A percentile compares a stretch with the other conserved stretches of the same genome.
Conservation (phyloP, 768 basidiomycete genomes). For the Floccularia luteovirens region DNA sequence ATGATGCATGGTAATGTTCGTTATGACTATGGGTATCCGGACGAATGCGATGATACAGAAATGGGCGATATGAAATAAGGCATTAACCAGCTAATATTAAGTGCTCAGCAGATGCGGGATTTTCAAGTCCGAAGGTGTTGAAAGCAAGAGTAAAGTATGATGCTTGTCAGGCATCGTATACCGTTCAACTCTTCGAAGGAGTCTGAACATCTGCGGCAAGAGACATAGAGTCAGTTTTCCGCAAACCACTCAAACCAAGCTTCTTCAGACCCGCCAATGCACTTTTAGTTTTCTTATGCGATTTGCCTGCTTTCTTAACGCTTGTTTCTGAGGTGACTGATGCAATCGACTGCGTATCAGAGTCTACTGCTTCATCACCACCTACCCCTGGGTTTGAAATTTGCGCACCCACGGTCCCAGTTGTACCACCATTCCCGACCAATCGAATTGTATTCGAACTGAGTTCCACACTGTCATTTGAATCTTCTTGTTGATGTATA, state of each 20-base stretch:
- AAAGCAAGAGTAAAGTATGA: no score
- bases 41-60: conserved; percentile 5
- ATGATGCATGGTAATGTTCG: not conserved
- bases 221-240: no score
- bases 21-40: conserved; percentile 14
- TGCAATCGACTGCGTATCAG: conserved; percentile 28
- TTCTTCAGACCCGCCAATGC: conserved; percentile 50
- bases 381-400: conserved; percentile 19
- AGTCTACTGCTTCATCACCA: conserved; percentile 21
- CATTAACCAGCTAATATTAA: no score
- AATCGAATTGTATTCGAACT: conserved; percentile 39
- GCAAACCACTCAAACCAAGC: conserved; percentile 34
- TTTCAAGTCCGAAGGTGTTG: no score
- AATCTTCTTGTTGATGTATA: not conserved
- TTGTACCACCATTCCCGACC: conserved; percentile 46
- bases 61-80: no score
- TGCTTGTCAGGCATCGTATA: no score
- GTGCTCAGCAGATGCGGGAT: no score
- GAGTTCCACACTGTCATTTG: not conserved
- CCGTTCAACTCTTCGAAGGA: no score
- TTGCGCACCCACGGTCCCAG: conserved; percentile 26
- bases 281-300: conserved; percentile 52
- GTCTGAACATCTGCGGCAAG: no score
- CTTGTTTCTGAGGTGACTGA: conserved; percentile 23
- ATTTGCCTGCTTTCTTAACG: conserved; percentile 21